Base-by-base conservation (phyloP, 2,329 filamentous ascomycete genomes). In the Rhexocercosporidium sp. region DNA sequence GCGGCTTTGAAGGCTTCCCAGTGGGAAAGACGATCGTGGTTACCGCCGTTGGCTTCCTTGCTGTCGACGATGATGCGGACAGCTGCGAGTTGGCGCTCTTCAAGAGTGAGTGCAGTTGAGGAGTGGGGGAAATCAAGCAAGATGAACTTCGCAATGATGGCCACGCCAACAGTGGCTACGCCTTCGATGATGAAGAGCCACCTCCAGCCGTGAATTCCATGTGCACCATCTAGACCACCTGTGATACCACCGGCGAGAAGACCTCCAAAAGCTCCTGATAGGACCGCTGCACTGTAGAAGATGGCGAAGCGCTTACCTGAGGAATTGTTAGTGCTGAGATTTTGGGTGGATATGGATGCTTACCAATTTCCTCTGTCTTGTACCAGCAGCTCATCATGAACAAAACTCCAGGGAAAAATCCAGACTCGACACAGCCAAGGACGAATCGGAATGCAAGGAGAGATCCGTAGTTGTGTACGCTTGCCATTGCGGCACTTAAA, bases 381-480 rank as follows among this genome's bases (percentile, higher is more conserved):
- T 88, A 88, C 84, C 85, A 88, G 1, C 82, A 85, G 0, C 81
- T 84, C n/a, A 88, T 78, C 46, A 86, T 79, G 41, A 83, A 80
- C 14, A 86, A 74, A 2, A 85, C 82, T 22, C 84, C 85, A 0
- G 85, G 85, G 3, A 83, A 82, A 68, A 86, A 85, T 1, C 83
- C 83, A 27, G 83, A 79, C 70, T 86, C 84, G 27, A 85, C 75
- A 3, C 82, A 79, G 62, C 85, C 85, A 9, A 87, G 78, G 25
- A 86, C 73, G 47, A 85, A 80, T 1, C 84, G 78, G 1, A 85
- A 78, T 5, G 78, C 81, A 0, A 87, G 77, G 0, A 88, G 77
- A 1, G 83, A 81, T 0, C 78, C 75, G 69, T 83, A 86, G 56
- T 73, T 81, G 7, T 84, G 76, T 51, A 84, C 80, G 2, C 78